Conservation (phyloP, 352 stramenopile genomes). For the Phytophthora pinifolia region DNA sequence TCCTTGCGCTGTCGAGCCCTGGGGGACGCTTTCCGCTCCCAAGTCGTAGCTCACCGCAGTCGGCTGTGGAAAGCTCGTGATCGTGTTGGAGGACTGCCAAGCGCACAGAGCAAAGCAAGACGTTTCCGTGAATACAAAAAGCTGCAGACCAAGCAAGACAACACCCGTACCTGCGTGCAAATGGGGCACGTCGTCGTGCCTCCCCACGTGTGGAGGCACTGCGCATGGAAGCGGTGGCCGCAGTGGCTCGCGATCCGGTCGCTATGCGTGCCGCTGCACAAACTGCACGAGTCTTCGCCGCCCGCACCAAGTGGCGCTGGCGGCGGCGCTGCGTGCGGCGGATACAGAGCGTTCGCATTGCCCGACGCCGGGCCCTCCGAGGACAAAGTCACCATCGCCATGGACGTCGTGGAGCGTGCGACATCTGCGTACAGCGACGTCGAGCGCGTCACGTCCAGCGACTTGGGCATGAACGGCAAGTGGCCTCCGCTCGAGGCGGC, state of each 20-base stretch:
- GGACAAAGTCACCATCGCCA: slow-evolving; percentile 33
- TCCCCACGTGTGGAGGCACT: slow-evolving; percentile 69
- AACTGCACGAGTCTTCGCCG: slow-evolving; percentile 34
- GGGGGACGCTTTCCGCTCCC: slow-evolving; percentile 16
- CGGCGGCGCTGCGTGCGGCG: slow-evolving; percentile 23
- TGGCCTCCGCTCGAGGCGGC: slow-evolving; percentile 29
- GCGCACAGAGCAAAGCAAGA: slow-evolving; percentile 4
- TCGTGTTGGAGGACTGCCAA: slow-evolving; percentile 34
- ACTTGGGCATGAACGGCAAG: slow-evolving; percentile 32
- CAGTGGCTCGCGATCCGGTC: slow-evolving; percentile 58
- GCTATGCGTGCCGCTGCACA: slow-evolving; percentile 48
- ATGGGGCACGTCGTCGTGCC: slow-evolving; percentile 52
- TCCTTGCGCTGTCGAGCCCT: slow-evolving; percentile 25
- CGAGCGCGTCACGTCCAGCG: slow-evolving; percentile 28
- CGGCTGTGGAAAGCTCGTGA: slow-evolving; percentile 25
- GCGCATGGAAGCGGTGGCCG: slow-evolving; percentile 69
- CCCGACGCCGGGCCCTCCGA: slow-evolving; percentile 27
- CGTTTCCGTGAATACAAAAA: slow-evolving; percentile 12
- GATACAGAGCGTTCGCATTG: slow-evolving; percentile 34
- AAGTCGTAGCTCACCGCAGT: slow-evolving; percentile 25
- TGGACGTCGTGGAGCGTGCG: slow-evolving; percentile 33
- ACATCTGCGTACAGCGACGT: slow-evolving; percentile 35
- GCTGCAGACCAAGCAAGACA: not conserved
- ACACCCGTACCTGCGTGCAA: slow-evolving; percentile 41
- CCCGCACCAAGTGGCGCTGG: slow-evolving; percentile 20